Evolutionary conservation across 169 alveolate species (phyloP).

Genomic region (Cyclospora cayetanensis): DNA sequence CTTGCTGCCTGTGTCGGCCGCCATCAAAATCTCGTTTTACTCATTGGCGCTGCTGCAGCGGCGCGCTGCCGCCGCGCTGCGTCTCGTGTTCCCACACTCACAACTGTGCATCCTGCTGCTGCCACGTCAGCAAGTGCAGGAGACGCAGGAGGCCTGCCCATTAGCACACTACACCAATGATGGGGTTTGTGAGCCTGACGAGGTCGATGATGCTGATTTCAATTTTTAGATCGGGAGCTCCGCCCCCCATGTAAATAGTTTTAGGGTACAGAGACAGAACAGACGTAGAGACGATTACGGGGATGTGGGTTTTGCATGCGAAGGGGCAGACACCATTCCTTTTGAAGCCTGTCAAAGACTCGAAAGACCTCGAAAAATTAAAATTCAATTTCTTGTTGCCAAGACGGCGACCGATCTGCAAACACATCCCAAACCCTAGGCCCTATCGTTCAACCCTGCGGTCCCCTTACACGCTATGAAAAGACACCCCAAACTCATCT

Average conservation of each 20-base stretch:
- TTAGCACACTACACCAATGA: slow-evolving; percentile 33
- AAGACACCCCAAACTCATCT: no score
- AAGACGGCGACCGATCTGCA: slow-evolving; percentile 12
- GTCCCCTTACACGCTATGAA: no score
- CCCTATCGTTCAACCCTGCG: no score
- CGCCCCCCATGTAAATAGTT: slow-evolving; percentile 28
- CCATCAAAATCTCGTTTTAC: no score
- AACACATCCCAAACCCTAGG: background rate
- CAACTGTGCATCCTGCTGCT: background rate
- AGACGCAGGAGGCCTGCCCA: background rate
- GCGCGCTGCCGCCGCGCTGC: background rate
- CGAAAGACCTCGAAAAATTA: slow-evolving; percentile 18
- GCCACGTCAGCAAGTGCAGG: background rate
- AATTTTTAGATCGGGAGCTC: slow-evolving; percentile 25
- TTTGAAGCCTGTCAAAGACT: slow-evolving; percentile 34
- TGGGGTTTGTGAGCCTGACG: slow-evolving; percentile 14
- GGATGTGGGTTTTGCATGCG: background rate
- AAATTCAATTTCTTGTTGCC: slow-evolving; percentile 63
- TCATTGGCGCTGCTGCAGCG: background rate
- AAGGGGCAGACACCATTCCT: slow-evolving; percentile 55
- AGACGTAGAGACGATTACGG: background rate
- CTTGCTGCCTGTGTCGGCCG: no score
- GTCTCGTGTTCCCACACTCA: background rate
- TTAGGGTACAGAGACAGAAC: background rate
- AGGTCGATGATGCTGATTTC: background rate